Conservation (phyloP, 1,284 basidiomycete genomes). For the Leucoagaricus sp. region DNA sequence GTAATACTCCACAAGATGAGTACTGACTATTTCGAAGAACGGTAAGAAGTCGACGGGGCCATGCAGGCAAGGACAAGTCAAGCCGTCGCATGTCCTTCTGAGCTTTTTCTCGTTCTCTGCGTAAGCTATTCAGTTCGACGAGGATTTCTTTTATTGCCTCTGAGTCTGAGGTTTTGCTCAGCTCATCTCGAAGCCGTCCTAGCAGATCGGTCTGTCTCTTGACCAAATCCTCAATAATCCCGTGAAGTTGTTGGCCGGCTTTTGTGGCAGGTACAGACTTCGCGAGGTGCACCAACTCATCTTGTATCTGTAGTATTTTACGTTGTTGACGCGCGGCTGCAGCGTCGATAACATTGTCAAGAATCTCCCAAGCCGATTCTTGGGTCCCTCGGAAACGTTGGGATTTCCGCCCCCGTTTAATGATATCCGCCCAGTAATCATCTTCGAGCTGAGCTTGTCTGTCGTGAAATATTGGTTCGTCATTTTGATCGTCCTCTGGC, state of each 20-base stretch:
- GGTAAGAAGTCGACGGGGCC: not conserved
- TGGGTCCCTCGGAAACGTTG: conserved; percentile 4
- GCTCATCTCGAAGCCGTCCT: not conserved
- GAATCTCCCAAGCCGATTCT: conserved; percentile 1
- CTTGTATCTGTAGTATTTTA: conserved; percentile 21
- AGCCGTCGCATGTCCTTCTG: conserved; percentile 1
- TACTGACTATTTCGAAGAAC: no score
- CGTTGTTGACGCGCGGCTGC: not conserved
- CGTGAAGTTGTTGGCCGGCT: conserved; percentile 2
- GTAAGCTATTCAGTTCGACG: not conserved
- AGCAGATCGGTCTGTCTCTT: conserved; percentile 2
- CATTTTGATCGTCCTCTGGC: conserved; percentile 14
- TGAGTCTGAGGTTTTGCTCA: conserved; percentile 1
- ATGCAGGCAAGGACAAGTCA: not conserved
- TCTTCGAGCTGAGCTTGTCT: conserved; percentile 17
- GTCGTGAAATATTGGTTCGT: not conserved
- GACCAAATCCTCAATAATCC: not conserved
- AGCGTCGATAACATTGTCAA: not conserved
- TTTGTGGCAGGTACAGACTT: conserved; percentile 15
- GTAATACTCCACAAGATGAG: not conserved
- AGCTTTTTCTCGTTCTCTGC: not conserved
- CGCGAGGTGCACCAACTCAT: conserved; percentile 15
- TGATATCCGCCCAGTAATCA: conserved; percentile 16
- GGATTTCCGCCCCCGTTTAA: not conserved
- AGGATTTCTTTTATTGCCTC: not conserved